Base-by-base conservation (phyloP, 177 flowering plant species). In the Vitis hybrid region DNA sequence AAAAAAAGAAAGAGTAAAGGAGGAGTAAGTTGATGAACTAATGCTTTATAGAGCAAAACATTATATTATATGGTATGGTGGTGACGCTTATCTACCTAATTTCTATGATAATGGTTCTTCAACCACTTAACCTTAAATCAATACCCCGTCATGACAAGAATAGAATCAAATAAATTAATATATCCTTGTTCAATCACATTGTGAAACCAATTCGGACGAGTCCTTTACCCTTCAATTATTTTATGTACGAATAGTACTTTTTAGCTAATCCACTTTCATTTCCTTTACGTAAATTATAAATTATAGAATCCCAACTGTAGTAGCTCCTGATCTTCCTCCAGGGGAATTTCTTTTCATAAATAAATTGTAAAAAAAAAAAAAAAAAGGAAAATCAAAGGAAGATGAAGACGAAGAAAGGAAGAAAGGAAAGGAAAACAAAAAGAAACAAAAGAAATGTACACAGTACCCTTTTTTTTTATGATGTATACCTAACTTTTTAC, bases 401-500 rank as follows among this genome's bases (percentile, higher is more conserved):
- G 16, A 53, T 4, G 16, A 53, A 53, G 16, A 53, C 5, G 15
- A 5, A 5, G 16, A 53, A 14, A 15, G 16, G 22, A 20, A 22
- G 26, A 22, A 16, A 53, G 56, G 16, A 53, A 57, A 57, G 60
- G 18, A 14, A 26, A 16, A 53, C 15, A 15, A 53, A 57, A 57
- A 29, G 18, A 14, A 59, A 59, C 11, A 34, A 26, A 3, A 10
- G 14, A 59, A 22, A 59, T 5, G 12, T 22, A 26, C 3, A 59
- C 15, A 59, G 11, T 59, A 31, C 39, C 10, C 2, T 10, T 11
- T 20, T 9, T 10, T 20, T 59, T 9, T 18, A 9, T n/a, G 16
- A 10, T 63, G 6, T 49, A 29, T 48, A 49, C 66, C 66, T 63
- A 49, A 63, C 54, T 63, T 63, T 19, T 18, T 19, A 19, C 66